Evolutionary conservation across 148 eudicot genomes (phyloP), one percentile per base, ranked within the genome.

Genomic region (Limonium bicolor): DNA sequence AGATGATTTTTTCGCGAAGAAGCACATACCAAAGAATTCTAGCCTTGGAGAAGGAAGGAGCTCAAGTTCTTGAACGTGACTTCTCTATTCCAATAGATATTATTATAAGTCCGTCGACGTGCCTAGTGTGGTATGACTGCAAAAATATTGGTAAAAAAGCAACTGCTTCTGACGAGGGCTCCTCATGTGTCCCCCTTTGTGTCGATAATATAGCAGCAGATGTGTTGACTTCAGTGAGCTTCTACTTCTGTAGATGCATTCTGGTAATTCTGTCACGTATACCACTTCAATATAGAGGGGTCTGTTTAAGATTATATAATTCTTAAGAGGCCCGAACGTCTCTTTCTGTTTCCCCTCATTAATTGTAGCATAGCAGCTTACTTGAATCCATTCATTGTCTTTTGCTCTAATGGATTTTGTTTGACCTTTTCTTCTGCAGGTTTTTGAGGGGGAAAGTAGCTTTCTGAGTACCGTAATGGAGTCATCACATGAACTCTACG

Each of bases 1-100:
- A 90, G 60, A 90, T 90, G 99, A 70, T 90, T 58, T 77, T 90
- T 50, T 85, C 95, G 23, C 72, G 88, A 64, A 80, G 95, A 64
- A 69, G 80, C 61, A 81, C 95, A 46, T 90, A 90, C 59, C 99
- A 84, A 49, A 78, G 46, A 65, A 76, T 90, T 60, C 85, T 81
- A 51, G 64, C 68, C 29, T 48, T 85, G 78, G 99, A 90, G 67
- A 78, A 81, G 62, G 54, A 48, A 51, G 88, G 99, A 57, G 67
- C 66, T 50, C 93, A 90, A 54, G 74, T 90, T 51, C 87, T 71
- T 22, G 95, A 90, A 64, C 73, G 95, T n/a, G 99, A 90, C 61
- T 47, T 90, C 42, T 53, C 36, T 61, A 46, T 77, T 22, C 85
- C 94, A 21, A 74, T 90, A 48, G 99, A 90, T 72, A 31, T 85